These are phyloP conservation scores for Melocanna baccifera DNA, from an alignment of 176 grass and related monocot genomes.

Conservation along the genomic window DNA sequence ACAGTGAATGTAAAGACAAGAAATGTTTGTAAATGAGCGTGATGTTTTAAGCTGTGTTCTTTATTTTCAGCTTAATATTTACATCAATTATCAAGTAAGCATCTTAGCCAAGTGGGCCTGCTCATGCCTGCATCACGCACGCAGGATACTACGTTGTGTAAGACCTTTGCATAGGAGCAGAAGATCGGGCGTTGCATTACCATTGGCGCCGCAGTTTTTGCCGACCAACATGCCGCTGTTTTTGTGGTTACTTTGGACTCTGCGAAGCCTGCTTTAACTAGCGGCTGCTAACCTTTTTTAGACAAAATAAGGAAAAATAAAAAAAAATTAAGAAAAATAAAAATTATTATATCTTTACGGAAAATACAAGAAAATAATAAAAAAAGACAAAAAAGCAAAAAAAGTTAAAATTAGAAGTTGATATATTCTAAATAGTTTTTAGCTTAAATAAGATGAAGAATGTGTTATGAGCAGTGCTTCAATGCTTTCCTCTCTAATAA, in stretches of 20 bases:
- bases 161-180: neutral
- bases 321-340: too few relatives aligned
- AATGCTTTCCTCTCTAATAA: too few relatives aligned
- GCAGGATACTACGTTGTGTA: neutral
- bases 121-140: neutral
- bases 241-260: neutral
- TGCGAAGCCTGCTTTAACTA: too few relatives aligned
- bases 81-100: neutral
- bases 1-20: neutral
- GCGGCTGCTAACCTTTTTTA: too few relatives aligned
- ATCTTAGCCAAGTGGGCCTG: neutral
- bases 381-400: too few relatives aligned
- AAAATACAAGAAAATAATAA: too few relatives aligned
- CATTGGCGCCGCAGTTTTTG: constrained; percentile 25
- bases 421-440: too few relatives aligned
- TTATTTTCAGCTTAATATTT: neutral
- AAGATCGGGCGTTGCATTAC: neutral
- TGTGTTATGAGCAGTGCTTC: too few relatives aligned
- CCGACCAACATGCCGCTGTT: neutral
- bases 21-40: neutral
- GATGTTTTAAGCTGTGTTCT: neutral
- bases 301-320: too few relatives aligned
- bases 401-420: too few relatives aligned
- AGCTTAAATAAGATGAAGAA: too few relatives aligned
- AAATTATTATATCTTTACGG: too few relatives aligned